Base-by-base conservation (phyloP, 768 basidiomycete species). In the Boletus sensibilis region DNA sequence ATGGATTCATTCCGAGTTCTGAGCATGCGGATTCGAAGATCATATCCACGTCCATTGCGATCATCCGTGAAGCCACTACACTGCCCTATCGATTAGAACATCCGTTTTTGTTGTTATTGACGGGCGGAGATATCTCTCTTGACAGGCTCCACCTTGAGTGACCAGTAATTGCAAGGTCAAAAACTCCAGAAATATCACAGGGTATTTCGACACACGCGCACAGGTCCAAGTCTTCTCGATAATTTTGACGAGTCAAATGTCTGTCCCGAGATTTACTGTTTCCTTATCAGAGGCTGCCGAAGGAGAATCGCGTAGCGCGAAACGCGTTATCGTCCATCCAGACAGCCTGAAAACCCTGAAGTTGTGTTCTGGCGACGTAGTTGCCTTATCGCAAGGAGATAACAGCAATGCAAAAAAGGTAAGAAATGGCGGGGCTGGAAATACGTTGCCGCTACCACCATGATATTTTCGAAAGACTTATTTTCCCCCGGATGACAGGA, bases 291-390 rank as follows among this genome's bases (percentile, higher is more conserved):
- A 72, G 39, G 60, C 58, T 54, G 58, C 64, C 51, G 77, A 78
- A 50, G 66, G 65, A 53, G 68, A 59, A 35, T 74, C 77, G 61
- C 86, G 86, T 64, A 79, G 82, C 52, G 77, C 78, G 31, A 79
- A 84, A 63, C 86, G 87, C 63, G 69, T 92, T 68, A 72, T 84
- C 66, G 69, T 90, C 61, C 83, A 86, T 66, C 72, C 80, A 52
- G 87, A 89, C 46, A 66, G 76, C 41, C 67, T 91, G 50, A 90
- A 86, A 68, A 64, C 76, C 25, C 68, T 80, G 33, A 89, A 82
- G 71, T 65, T 87, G 10, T 81, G 76, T 52, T 87, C 90, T 37
- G 88, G 88, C 16, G 90, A 92, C 68, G 74, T 86, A 33, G 71
- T 91, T 50, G 82, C 79, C 59, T 64, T 92, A 68, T 75, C 76